These are phyloP conservation scores for Coniferiporia sulphurascens DNA, from an alignment of 1,284 basidiomycete species.

Conservation along the genomic window DNA sequence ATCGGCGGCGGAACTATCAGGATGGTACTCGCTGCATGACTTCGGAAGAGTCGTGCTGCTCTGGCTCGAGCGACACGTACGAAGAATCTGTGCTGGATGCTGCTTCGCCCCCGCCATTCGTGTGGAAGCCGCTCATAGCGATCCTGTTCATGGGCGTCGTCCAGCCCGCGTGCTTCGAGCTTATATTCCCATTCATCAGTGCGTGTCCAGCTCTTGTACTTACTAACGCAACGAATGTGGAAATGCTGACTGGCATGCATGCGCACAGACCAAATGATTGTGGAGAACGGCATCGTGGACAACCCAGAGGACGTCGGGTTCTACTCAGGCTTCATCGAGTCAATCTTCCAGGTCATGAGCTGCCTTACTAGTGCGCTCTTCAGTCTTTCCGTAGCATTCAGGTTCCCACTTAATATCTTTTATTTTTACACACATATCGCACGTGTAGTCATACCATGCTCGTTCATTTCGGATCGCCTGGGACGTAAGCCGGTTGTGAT, in stretches of 20 bases:
- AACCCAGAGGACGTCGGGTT: constrained; percentile 24
- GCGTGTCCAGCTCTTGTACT: not conserved
- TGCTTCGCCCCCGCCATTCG: no score
- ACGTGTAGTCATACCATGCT: constrained; percentile 16
- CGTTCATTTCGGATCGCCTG: constrained; percentile 18
- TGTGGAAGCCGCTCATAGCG: not conserved
- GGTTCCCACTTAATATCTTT: not conserved
- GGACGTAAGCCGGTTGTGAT: constrained; percentile 21
- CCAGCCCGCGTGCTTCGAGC: constrained; percentile 19
- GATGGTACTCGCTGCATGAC: no score
- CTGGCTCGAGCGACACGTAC: no score
- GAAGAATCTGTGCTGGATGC: no score
- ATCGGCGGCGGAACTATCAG: no score
- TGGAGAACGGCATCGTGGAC: constrained; percentile 23
- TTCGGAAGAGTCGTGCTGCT: no score
- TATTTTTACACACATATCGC: not conserved
- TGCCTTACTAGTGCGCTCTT: constrained; percentile 18
- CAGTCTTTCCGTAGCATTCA: not conserved
- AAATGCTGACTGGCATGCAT: not conserved
- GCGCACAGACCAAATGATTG: constrained; percentile 21
- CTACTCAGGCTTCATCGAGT: constrained; percentile 24
- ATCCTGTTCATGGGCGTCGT: constrained; percentile 12
- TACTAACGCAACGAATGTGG: not conserved
- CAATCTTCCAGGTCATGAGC: constrained; percentile 19
- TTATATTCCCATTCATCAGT: constrained; percentile 24